phyloP scores from a whole-genome alignment of 768 basidiomycete genomes.

The Leccinum aurantiacum region DNA sequence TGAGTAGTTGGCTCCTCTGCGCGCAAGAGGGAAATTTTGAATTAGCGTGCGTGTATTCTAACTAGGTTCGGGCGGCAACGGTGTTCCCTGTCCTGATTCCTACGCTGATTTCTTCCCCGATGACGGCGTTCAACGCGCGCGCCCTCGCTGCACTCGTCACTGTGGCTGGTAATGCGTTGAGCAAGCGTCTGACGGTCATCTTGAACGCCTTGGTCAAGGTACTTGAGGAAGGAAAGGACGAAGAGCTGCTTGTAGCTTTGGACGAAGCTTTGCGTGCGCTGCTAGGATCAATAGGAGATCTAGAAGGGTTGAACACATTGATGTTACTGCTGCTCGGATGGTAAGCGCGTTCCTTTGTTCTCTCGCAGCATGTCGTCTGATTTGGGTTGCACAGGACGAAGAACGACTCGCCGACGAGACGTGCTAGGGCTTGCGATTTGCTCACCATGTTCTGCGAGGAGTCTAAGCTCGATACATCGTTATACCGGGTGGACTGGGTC shows the following conservation, averaged over 20 bases:
- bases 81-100: constrained; percentile 98
- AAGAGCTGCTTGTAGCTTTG: constrained; percentile 69
- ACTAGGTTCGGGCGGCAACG: constrained; percentile 84
- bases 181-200: constrained; percentile 76
- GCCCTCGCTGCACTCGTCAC: constrained; percentile 89
- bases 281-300: constrained; percentile 75
- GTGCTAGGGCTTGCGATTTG: constrained; percentile 75
- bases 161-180: constrained; percentile 90
- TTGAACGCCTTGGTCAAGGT: constrained; percentile 79
- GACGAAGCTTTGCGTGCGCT: constrained; percentile 75
- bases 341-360: constrained; percentile 42
- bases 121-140: constrained; percentile 93
- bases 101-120: constrained; percentile 84
- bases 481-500: constrained; percentile 94
- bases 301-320: constrained; percentile 85
- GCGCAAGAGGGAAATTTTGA: constrained; percentile 15
- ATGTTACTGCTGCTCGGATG: constrained; percentile 90
- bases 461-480: constrained; percentile 73
- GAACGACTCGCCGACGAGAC: constrained; percentile 63
- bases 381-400: constrained; percentile 61
- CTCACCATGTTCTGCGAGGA: constrained; percentile 84
- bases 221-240: constrained; percentile 63
- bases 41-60: neutral
- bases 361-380: neutral
- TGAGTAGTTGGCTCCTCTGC: constrained; percentile 36